phyloP scores from a whole-genome alignment of 2,329 filamentous ascomycete species.

The Thyridium curvatum region DNA sequence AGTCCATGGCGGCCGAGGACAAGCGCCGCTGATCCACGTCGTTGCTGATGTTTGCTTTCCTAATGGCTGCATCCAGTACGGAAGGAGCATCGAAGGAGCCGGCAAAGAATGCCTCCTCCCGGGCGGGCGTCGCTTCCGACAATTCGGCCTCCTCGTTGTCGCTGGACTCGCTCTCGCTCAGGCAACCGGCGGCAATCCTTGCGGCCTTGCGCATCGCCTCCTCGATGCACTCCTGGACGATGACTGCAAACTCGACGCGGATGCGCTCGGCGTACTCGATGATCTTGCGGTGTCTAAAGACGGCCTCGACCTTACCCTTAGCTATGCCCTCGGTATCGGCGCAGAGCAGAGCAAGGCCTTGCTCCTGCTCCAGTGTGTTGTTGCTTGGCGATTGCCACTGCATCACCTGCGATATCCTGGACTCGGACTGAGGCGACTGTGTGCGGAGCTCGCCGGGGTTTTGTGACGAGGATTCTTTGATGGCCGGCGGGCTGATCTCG shows the following conservation, averaged over 20 bases:
- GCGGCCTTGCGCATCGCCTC: slow-evolving; percentile 86
- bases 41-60: slow-evolving; percentile 33
- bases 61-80: slow-evolving; percentile 48
- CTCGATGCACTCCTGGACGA: slow-evolving; percentile 94
- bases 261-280: slow-evolving; percentile 96
- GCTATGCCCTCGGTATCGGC: slow-evolving; percentile 82
- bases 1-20: slow-evolving; percentile 58
- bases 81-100: slow-evolving; percentile 54
- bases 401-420: slow-evolving; percentile 84
- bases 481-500: slow-evolving; percentile 88
- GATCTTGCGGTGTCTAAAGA: slow-evolving; percentile 84
- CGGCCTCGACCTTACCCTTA: slow-evolving; percentile 84
- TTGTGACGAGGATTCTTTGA: slow-evolving; percentile 73
- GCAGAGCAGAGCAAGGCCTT: slow-evolving; percentile 81
- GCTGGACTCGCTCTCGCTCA: slow-evolving; percentile 78
- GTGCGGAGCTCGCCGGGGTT: slow-evolving; percentile 74
- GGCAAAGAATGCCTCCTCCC: slow-evolving; percentile 49
- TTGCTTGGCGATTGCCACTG: slow-evolving; percentile 95
- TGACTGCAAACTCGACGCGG: slow-evolving; percentile 82
- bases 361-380: slow-evolving; percentile 87
- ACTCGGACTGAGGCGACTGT: slow-evolving; percentile 93
- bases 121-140: slow-evolving; percentile 27
- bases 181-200: slow-evolving; percentile 75
- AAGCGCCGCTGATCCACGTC: slow-evolving; percentile 29
- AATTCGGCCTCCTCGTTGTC: slow-evolving; percentile 49